phyloP scores from a whole-genome alignment of 2,329 filamentous ascomycete genomes.

The Cercospora nicotianae region DNA sequence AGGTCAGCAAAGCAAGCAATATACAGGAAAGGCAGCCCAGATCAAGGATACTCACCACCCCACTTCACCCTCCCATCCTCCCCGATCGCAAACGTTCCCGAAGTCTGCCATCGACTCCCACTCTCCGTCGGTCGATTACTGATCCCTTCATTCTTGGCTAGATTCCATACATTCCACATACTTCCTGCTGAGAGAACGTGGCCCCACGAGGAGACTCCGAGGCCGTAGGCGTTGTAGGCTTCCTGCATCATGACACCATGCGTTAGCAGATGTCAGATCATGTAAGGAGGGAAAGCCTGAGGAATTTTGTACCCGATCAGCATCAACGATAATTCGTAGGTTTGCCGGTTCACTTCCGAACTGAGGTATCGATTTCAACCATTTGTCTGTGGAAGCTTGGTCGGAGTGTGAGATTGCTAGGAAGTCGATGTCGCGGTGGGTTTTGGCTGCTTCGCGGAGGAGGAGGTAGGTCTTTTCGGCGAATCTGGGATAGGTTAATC shows the following conservation, averaged over 20 bases:
- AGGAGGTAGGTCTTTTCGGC: constrained; percentile 49
- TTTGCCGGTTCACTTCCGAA: constrained; percentile 57
- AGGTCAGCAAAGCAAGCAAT: not conserved
- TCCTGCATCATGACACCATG: too few species aligned
- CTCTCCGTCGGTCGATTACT: constrained; percentile 66
- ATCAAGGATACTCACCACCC: constrained; percentile 43
- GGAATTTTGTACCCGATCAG: not conserved
- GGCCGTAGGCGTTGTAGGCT: constrained; percentile 59
- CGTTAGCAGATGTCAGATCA: too few species aligned
- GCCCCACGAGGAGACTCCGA: constrained; percentile 62
- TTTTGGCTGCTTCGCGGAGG: constrained; percentile 55
- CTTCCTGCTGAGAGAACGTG: constrained; percentile 62
- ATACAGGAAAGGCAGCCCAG: too few species aligned
- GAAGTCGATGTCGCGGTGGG: constrained; percentile 55
- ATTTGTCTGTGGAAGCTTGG: constrained; percentile 54
- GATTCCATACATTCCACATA: constrained; percentile 58
- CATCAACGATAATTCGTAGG: constrained; percentile 60
- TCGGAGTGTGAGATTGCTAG: constrained; percentile 64
- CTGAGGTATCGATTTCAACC: constrained; percentile 49
- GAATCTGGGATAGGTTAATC: constrained; percentile 47
- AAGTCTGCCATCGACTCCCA: constrained; percentile 67
- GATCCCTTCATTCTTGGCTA: constrained; percentile 64
- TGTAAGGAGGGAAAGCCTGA: too few species aligned
- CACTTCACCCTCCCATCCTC: constrained; percentile 55
- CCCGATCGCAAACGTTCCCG: constrained; percentile 65